Evolutionary conservation across 2,329 filamentous ascomycete species (phyloP), one percentile per base, ranked within the genome.

Genomic region (Xylaria sp.): DNA sequence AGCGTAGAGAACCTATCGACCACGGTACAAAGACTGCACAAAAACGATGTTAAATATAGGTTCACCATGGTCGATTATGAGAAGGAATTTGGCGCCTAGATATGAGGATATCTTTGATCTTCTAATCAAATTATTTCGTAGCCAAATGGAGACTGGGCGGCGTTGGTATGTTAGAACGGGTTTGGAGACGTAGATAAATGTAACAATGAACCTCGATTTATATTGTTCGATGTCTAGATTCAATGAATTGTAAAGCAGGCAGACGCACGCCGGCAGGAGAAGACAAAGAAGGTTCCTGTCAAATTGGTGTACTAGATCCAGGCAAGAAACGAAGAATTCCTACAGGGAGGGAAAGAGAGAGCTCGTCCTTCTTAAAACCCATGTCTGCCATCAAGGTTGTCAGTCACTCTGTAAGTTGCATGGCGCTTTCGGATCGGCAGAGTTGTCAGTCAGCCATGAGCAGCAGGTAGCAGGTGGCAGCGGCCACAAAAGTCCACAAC

Each of bases 1-100:
- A 89, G 86, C 70, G 90, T 88, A 71, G 86, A 90, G 73, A 91
- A 90, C 34, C 87, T 93, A 78, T 87, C 89, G 76, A 83, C 89
- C 81, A 89, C 90, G 3, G 87, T 95, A 75, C 82, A 87, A 75
- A 87, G 89, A 73, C 86, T 96, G 73, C 84, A 89, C 73, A 90
- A 89, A 75, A 90, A 89, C 74, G 90, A 91, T 74, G 89, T 94
- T 23, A 85, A 85, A 70, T 96, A 94, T 79, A 86, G 93, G 72
- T 93, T 93, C 78, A 93, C 91, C 70, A 84, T 95, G 81, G 89
- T 89, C 57, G 85, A 87, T 72, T 93, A 88, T 74, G 90, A 91
- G 73, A 87, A 91, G 78, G 87, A 81, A 3, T 93, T 93, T 76
- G 89, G 88, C 41, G 78, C 81, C 30, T 86, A 73, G 57, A 48